phyloP scores from a whole-genome alignment of 257 asterid species.

The Perilla frutescens region DNA sequence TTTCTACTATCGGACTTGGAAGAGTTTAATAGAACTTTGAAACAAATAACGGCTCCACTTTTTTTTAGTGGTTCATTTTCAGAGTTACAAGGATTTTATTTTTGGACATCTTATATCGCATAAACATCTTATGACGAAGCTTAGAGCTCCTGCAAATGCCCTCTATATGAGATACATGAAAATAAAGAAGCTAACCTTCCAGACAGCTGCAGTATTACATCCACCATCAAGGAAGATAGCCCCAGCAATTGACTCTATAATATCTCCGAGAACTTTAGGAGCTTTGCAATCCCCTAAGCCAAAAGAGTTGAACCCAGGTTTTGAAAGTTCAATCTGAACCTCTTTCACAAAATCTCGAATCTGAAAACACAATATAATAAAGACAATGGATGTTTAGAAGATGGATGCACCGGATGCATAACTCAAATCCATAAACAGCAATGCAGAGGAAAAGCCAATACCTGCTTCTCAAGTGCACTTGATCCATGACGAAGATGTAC shows the following conservation, averaged over 20 bases:
- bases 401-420: conserved; percentile 6
- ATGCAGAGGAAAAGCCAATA: conserved; percentile 28
- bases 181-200: conserved; percentile 71
- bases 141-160: background rate
- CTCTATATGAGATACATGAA: conserved; percentile 13
- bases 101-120: background rate
- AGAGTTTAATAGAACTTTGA: background rate
- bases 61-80: background rate
- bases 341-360: conserved; percentile 92
- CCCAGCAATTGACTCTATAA: conserved; percentile 97
- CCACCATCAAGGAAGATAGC: conserved; percentile 95
- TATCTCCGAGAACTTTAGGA: conserved; percentile 99
- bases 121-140: background rate
- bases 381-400: conserved; percentile 21
- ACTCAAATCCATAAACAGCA: conserved; percentile 2
- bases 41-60: background rate
- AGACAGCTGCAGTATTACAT: conserved; percentile 77
- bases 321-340: conserved; percentile 69
- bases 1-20: background rate
- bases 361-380: conserved; percentile 45
- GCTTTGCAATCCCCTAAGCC: conserved; percentile 99
- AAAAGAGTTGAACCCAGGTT: conserved; percentile 92
- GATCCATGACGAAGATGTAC: conserved; percentile 97
- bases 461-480: conserved; percentile 96
- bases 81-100: background rate